These are phyloP conservation scores for Saccharomyces hybrid DNA, from an alignment of 1,139 yeast genomes.

Conservation along the genomic window DNA sequence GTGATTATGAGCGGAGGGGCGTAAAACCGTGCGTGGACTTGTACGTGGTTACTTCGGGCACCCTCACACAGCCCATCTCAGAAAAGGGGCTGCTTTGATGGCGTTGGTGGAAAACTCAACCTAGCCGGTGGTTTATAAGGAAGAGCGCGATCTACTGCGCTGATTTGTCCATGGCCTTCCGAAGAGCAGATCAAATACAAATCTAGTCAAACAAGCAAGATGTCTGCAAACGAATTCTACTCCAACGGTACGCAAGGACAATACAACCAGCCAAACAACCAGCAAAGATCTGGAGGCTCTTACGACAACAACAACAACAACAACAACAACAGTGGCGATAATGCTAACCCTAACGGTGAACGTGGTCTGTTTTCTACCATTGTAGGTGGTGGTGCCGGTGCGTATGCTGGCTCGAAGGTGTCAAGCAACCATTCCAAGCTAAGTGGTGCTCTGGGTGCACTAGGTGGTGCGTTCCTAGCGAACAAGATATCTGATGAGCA, in stretches of 20 bases:
- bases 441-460: conserved; percentile 50
- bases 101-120: neutral
- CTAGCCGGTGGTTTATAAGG: neutral
- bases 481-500: conserved; percentile 43
- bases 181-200: neutral
- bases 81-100: neutral
- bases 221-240: conserved; percentile 61
- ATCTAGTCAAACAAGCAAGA: conserved; percentile 14
- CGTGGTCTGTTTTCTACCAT: conserved; percentile 50
- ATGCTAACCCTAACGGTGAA: conserved; percentile 35
- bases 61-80: neutral
- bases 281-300: conserved; percentile 19
- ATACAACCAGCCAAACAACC: conserved; percentile 24
- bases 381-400: conserved; percentile 57
- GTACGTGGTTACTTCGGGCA: neutral
- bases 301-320: neutral
- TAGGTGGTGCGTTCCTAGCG: conserved; percentile 55
- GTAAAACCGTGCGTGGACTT: neutral
- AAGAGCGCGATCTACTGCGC: neutral
- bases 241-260: conserved; percentile 41
- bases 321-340: conserved; percentile 3
- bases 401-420: conserved; percentile 36
- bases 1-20: neutral
- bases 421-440: conserved; percentile 42
- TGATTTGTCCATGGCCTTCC: no score